Evolutionary conservation across 305 asterid species (phyloP), one percentile per base, ranked within the genome.

Genomic region (Fraxinus sp.): DNA sequence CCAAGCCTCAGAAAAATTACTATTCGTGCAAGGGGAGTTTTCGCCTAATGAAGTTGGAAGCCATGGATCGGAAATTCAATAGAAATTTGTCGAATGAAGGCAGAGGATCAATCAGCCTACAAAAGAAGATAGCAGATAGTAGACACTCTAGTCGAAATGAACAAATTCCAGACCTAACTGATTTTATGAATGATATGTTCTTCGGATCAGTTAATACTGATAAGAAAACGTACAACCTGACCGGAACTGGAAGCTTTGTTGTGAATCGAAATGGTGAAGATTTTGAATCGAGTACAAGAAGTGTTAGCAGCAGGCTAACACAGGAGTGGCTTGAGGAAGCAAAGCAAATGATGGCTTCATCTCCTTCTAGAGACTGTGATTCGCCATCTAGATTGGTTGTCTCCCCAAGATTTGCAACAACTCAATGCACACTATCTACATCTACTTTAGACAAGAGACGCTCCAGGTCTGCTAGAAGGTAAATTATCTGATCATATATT

Each of bases 401-500:
- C 28, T 91, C 96, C 0, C 98, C 97, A 1, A 84, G 97, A 83
- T 94, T 94, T 71, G 90, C 89, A 7, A 49, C 74, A 4, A 70
- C 86, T 32, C 92, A 79, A 41, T 84, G 87, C 68, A 77, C 89
- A 77, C 79, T 80, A 80, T 87, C 91, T 16, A 32, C 80, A 28
- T 87, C 93, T 28, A 46, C 84, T 72, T 76, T 87, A 76, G 98
- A 91, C 46, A 85, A 66, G 81, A 87, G 95, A 77, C 88, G 89
- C 16, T 88, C 94, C 16, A 90, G 97, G 83, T 94, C 98, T 18
- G 98, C 97, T 37, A 90, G 96, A 83, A 92, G 97, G 98, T 94
- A 89, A 14, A 55, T 30, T 16, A 37, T 22, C 24, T n/a, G n/a
- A n/a, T n/a, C n/a, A n/a, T n/a, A n/a, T n/a, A n/a, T n/a, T n/a